Evolutionary conservation across 1,139 yeast species (phyloP).

Genomic region (Blastobotrys malaysiensis): DNA sequence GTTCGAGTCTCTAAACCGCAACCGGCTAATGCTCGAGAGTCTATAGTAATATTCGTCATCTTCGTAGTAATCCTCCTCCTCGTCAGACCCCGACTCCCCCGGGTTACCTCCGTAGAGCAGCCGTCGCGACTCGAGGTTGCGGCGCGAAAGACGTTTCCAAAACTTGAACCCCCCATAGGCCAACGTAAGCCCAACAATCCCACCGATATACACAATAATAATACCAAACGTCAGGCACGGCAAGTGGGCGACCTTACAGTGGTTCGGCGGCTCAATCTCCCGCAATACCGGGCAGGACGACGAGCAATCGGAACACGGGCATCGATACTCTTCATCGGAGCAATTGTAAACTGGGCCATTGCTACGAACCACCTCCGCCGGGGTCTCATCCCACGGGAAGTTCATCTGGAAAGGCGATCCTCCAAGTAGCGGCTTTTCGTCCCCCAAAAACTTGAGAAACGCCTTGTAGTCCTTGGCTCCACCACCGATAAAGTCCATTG

Average conservation of each 20-base stretch:
- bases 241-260: slow-evolving; percentile 55
- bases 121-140: slow-evolving; percentile 18
- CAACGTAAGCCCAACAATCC: slow-evolving; percentile 39
- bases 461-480: slow-evolving; percentile 73
- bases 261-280: slow-evolving; percentile 31
- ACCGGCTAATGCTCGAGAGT: slow-evolving; percentile 3
- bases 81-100: too few relatives aligned
- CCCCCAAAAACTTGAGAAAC: slow-evolving; percentile 85
- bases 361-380: slow-evolving; percentile 27
- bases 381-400: slow-evolving; percentile 48
- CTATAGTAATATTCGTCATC: slow-evolving; percentile 22
- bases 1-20: slow-evolving; percentile 16
- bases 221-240: slow-evolving; percentile 73
- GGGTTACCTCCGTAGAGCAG: slow-evolving; percentile 19
- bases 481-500: slow-evolving; percentile 96
- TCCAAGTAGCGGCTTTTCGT: slow-evolving; percentile 86
- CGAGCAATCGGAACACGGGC: slow-evolving; percentile 92
- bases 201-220: slow-evolving; percentile 44
- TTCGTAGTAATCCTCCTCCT: slow-evolving; percentile 26
- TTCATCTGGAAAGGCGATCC: slow-evolving; percentile 96
- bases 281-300: slow-evolving; percentile 69
- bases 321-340: slow-evolving; percentile 57
- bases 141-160: slow-evolving; percentile 15
- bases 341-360: slow-evolving; percentile 48
- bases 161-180: slow-evolving; percentile 27